A percentile compares a stretch with the other conserved stretches of the same genome.
Conservation (phyloP, 805 yeast species). For the Saccharomycopsis selenospora region DNA sequence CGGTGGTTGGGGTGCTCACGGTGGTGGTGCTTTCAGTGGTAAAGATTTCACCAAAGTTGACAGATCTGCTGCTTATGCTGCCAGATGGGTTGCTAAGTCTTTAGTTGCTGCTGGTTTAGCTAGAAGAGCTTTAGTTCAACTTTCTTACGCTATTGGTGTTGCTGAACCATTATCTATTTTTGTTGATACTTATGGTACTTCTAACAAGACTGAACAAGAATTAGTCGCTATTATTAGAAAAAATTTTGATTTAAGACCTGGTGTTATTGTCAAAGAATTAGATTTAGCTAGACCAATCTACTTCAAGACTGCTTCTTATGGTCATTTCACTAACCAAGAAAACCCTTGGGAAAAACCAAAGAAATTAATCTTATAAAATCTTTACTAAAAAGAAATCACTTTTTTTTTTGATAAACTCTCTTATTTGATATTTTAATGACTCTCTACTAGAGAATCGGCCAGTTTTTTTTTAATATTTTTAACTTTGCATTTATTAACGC, state of each 20-base stretch:
- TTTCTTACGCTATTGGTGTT: conserved; percentile 99
- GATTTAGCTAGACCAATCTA: conserved; percentile 99
- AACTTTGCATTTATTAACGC: too few species aligned
- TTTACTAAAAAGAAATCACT: too few species aligned
- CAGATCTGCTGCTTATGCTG: conserved; percentile 99
- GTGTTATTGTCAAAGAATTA: conserved; percentile 94
- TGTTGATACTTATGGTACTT: conserved; percentile 98
- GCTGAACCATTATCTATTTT: conserved; percentile 98
- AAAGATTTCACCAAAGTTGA: conserved; percentile 99
- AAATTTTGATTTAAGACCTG: conserved; percentile 99
- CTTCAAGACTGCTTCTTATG: conserved; percentile 98
- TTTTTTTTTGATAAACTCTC: too few species aligned
- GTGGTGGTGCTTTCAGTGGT: conserved; percentile 99
- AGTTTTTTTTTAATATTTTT: too few species aligned
- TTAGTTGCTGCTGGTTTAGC: conserved; percentile 91
- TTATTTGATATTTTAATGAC: too few species aligned
- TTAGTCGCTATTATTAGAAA: conserved; percentile 84
- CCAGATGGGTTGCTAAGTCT: conserved; percentile 99
- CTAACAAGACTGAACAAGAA: conserved; percentile 81
- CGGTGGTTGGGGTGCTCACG: conserved; percentile 99
- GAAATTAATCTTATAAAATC: conserved; percentile 55
- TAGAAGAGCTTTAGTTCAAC: conserved; percentile 95
- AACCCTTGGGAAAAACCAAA: conserved; percentile 99
- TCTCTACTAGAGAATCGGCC: too few species aligned
- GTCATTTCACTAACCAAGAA: conserved; percentile 99